Conservation (phyloP, 2,329 filamentous ascomycete genomes). For the Colletotrichum salicis region DNA sequence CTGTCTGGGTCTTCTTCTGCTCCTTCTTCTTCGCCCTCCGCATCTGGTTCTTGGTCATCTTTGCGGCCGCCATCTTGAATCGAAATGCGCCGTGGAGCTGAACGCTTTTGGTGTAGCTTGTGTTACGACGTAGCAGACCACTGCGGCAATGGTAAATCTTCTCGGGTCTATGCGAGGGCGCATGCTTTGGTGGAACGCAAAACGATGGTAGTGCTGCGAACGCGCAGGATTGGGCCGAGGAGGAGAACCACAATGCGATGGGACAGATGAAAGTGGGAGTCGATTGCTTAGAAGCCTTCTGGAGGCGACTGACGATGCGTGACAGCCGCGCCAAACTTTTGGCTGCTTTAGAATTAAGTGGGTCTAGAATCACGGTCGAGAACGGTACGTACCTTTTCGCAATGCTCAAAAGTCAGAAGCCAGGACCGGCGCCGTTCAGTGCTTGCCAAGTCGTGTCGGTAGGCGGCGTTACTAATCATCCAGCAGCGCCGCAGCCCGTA, state of each 20-base stretch:
- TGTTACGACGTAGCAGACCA: conserved; percentile 49
- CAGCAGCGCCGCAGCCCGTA: neutral
- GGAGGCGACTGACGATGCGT: conserved; percentile 24
- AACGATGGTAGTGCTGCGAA: neutral
- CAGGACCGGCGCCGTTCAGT: neutral
- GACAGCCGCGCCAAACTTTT: conserved; percentile 35
- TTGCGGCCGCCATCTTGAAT: conserved; percentile 69
- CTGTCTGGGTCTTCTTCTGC: conserved; percentile 75
- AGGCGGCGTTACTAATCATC: conserved; percentile 27
- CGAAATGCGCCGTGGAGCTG: conserved; percentile 33
- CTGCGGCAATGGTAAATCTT: conserved; percentile 47
- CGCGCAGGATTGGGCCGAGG: neutral
- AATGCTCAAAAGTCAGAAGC: neutral
- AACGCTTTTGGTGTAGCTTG: conserved; percentile 39
- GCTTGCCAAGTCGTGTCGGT: neutral
- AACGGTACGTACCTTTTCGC: neutral
- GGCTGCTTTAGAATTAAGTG: conserved; percentile 29
- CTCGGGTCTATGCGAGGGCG: conserved; percentile 47
- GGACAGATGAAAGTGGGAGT: neutral
- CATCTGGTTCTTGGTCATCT: conserved; percentile 94
- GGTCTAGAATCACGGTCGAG: neutral
- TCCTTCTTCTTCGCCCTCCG: conserved; percentile 95
- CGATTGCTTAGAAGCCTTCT: conserved; percentile 17
- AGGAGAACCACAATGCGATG: neutral
- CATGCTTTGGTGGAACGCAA: conserved; percentile 28